phyloP scores from a whole-genome alignment of 176 grass and related monocot species.

The Rhynchospora breviuscula region DNA sequence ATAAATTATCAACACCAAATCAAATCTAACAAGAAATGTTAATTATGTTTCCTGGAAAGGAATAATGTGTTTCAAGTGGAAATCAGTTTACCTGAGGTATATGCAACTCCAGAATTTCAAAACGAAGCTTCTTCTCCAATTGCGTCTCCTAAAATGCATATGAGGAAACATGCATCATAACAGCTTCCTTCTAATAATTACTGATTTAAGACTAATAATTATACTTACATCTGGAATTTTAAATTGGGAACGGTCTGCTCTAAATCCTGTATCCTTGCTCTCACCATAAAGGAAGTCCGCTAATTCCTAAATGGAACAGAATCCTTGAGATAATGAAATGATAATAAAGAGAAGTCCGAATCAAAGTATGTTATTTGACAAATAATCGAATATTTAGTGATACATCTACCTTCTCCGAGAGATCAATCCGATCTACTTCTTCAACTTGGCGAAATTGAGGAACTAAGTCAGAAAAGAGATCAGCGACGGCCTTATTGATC shows the following conservation, averaged over 20 bases:
- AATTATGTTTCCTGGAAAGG: neutral
- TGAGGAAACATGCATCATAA: conserved; percentile 15
- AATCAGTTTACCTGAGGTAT: conserved; percentile 47
- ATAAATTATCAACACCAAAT: conserved; percentile 29
- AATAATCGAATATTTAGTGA: neutral
- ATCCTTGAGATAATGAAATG: neutral
- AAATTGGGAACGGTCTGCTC: conserved; percentile 21
- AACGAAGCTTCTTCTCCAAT: conserved; percentile 37
- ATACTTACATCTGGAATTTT: conserved; percentile 38
- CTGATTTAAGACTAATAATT: conserved; percentile 17
- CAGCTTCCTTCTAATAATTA: conserved; percentile 4
- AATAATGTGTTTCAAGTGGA: neutral
- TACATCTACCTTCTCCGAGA: conserved; percentile 22
- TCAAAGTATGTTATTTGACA: neutral
- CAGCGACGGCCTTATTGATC: conserved; percentile 39
- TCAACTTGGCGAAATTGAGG: conserved; percentile 41
- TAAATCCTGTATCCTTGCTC: conserved; percentile 25
- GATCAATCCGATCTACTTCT: conserved; percentile 14
- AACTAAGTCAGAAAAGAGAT: conserved; percentile 42
- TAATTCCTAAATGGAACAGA: conserved; percentile 20
- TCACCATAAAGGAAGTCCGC: conserved; percentile 25
- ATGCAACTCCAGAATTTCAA: conserved; percentile 72
- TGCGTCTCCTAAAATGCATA: conserved; percentile 37
- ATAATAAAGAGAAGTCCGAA: neutral
- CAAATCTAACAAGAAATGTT: neutral